These are phyloP conservation scores for Lactifluus pinguis DNA, from an alignment of 768 basidiomycete species.

Conservation along the genomic window DNA sequence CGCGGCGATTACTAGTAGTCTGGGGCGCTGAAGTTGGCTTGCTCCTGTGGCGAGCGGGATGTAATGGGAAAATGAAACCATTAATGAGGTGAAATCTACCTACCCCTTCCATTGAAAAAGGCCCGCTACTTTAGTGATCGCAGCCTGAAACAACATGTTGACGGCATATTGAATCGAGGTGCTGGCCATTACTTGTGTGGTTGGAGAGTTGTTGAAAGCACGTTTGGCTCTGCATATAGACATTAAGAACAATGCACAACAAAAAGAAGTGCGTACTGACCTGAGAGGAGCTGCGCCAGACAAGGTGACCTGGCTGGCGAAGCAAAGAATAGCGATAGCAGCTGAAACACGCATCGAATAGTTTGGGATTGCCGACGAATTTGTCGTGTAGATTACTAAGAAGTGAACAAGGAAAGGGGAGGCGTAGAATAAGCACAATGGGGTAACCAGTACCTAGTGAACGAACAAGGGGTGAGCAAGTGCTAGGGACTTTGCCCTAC, in stretches of 20 bases:
- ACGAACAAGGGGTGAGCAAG: not conserved
- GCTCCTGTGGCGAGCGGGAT: not conserved
- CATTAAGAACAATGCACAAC: not conserved
- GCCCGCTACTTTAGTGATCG: not conserved
- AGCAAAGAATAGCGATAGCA: not conserved
- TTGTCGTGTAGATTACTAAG: not conserved
- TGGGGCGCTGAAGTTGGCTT: too few relatives aligned
- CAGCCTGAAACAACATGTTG: not conserved
- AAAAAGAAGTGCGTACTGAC: not conserved
- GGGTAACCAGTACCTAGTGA: conserved; percentile 5
- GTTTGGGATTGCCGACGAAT: not conserved
- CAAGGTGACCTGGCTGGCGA: not conserved
- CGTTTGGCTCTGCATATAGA: not conserved
- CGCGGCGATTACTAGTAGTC: not conserved
- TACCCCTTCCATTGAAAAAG: not conserved
- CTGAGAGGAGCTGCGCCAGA: not conserved
- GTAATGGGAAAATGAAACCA: not conserved
- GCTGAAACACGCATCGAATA: not conserved
- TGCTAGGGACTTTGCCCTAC: not conserved
- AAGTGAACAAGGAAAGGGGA: not conserved
- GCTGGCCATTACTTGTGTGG: too few relatives aligned
- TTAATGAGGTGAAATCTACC: not conserved
- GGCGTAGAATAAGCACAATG: not conserved
- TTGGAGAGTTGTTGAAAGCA: too few relatives aligned
- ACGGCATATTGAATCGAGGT: not conserved